Conservation (phyloP, 495 filamentous ascomycete genomes). For the Parmelia sp. region DNA sequence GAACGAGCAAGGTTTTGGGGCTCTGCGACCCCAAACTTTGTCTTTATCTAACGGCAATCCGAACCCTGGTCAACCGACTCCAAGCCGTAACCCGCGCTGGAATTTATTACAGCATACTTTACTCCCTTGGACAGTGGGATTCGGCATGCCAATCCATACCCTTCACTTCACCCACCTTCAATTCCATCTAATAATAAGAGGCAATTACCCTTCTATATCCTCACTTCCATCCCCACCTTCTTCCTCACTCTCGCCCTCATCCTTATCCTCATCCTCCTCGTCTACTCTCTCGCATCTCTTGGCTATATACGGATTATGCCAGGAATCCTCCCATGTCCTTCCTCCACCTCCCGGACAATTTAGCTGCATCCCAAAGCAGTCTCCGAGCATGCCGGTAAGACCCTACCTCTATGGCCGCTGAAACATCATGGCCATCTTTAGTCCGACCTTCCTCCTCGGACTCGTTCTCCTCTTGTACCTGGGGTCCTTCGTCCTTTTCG, state of each 20-base stretch:
- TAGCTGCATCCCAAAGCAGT: conserved; percentile 11
- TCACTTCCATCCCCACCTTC: too few species aligned
- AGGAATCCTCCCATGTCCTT: background rate
- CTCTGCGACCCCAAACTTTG: background rate
- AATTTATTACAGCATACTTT: too few species aligned
- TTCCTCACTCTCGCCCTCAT: background rate
- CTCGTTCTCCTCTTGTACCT: conserved; percentile 81
- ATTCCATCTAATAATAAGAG: too few species aligned
- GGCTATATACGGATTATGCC: conserved; percentile 2
- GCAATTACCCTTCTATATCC: too few species aligned
- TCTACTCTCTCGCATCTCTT: background rate
- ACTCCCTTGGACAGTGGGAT: too few species aligned
- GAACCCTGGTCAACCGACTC: too few species aligned
- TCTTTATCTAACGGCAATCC: background rate
- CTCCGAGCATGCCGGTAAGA: conserved; percentile 19
- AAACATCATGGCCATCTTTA: conserved; percentile 52
- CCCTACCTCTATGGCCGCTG: conserved; percentile 21
- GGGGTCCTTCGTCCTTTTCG: conserved; percentile 86
- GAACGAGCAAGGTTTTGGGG: too few species aligned
- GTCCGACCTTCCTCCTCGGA: conserved; percentile 76
- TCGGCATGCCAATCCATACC: background rate
- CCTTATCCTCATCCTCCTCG: background rate
- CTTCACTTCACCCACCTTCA: background rate
- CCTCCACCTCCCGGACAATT: background rate
- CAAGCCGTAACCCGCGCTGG: too few species aligned